Base-by-base conservation (phyloP, 768 basidiomycete genomes). In the Brasilioporus rufonigricans region DNA sequence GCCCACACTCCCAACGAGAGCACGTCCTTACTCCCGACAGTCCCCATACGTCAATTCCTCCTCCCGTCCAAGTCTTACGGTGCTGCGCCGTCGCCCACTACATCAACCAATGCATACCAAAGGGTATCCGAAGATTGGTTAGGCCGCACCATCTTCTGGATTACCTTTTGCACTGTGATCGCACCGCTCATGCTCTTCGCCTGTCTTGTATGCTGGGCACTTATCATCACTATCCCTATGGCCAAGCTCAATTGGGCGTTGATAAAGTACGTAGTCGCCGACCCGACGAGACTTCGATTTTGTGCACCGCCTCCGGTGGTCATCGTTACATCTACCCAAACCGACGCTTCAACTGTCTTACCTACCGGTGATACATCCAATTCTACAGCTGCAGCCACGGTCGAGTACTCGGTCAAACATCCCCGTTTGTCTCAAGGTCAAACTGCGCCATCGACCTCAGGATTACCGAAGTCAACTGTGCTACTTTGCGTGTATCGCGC, bases 201-300 rank as follows among this genome's bases (percentile, higher is more conserved):
- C 27, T 97, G 93, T 70, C 65, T 91, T 58, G 74, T 93, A 48
- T 98, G 97, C 74, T 99, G 95, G 94, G 93, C 80, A n/a, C 78
- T 93, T 56, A 86, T 99, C 56, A 80, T 99, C 68, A 91, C 95
- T 53, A 90, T 99, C 60, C 97, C 97, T 4, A 99, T 99, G 97
- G 97, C 95, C 31, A 96, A 89, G 69, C 80, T 99, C 48, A 92
- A 86, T 61, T 98, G 96, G 96, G 91, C 85, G n/a, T 80, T 99
- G 41, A 80, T 98, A 66, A 85, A 86, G 44, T 81, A 91, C 68
- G 78, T 99, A 48, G 85, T 87, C 65, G 71, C 78, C 50, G 85
- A 87, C 56, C 94, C 97, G 0, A 85, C 86, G 29, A 79, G 80
- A 38, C 88, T 99, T 60, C 91, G 96, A 50, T 98, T 99, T 76